A percentile compares a stretch with the other conserved stretches of the same genome.
Conservation (phyloP, 495 filamentous ascomycete species). For the Penicillium paradoxum region DNA sequence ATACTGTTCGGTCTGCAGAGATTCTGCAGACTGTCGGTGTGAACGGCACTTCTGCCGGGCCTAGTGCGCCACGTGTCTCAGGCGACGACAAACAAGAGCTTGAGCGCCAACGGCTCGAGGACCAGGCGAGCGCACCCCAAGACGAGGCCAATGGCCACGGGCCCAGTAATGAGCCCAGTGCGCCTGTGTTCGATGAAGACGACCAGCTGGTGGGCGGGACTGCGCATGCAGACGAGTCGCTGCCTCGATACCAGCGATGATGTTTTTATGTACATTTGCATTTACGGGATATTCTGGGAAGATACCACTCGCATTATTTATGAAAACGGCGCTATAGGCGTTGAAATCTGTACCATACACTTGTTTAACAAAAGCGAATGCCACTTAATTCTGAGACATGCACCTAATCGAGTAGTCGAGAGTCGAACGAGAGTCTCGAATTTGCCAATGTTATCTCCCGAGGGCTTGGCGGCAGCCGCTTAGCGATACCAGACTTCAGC, state of each 20-base stretch:
- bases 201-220: conserved; percentile 39
- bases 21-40: conserved; percentile 38
- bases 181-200: conserved; percentile 63
- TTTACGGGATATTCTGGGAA: conserved; percentile 24
- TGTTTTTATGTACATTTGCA: conserved; percentile 19
- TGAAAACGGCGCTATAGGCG: conserved; percentile 14
- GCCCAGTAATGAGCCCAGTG: conserved; percentile 47
- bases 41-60: conserved; percentile 15
- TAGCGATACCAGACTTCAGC: conserved; percentile 16
- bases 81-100: conserved; percentile 83
- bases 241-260: conserved; percentile 47
- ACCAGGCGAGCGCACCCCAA: conserved; percentile 65
- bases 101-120: conserved; percentile 67
- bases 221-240: conserved; percentile 42
- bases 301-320: conserved; percentile 33
- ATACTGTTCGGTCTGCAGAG: conserved; percentile 37
- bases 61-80: conserved; percentile 19
- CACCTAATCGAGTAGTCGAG: too few species aligned
- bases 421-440: background rate
- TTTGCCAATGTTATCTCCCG: conserved; percentile 13
- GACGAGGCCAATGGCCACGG: conserved; percentile 40
- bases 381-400: background rate
- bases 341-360: conserved; percentile 16
- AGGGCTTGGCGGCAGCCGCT: conserved; percentile 19
- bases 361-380: background rate